Evolutionary conservation across 345 rosid species (phyloP).

Genomic region (Sisymbrium irio): DNA sequence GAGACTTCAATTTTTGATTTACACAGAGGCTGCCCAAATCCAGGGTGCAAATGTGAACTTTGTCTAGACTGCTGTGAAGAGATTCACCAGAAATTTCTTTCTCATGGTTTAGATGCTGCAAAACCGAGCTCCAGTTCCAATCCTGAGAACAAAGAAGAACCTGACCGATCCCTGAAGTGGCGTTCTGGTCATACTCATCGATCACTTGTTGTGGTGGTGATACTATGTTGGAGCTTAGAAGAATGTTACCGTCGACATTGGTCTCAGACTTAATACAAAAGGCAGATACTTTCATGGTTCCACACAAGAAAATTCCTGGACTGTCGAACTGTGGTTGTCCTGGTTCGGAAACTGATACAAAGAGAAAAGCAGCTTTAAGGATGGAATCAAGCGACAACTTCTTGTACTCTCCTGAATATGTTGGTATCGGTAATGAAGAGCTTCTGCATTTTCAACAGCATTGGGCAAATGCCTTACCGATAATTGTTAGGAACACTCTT

Average conservation of each 20-base stretch:
- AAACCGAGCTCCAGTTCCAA: too few species aligned
- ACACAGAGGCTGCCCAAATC: neutral
- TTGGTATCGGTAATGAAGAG: neutral
- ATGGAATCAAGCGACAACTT: neutral
- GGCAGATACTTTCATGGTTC: neutral
- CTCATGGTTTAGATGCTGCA: too few species aligned
- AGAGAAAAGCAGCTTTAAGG: neutral
- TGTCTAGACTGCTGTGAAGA: neutral
- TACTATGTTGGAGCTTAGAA: neutral
- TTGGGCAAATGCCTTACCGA: neutral
- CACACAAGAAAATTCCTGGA: neutral
- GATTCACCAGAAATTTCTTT: too few species aligned
- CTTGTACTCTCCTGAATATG: neutral
- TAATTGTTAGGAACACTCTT: neutral
- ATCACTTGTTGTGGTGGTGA: too few species aligned
- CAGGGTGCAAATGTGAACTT: neutral
- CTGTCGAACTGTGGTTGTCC: neutral
- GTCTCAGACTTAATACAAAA: neutral
- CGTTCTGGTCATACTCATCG: neutral
- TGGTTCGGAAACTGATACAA: neutral
- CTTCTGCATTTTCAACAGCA: neutral
- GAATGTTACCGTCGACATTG: neutral
- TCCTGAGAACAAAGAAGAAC: too few species aligned
- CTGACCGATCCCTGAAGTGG: too few species aligned
- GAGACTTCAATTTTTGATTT: neutral